A percentile compares a stretch with the other conserved stretches of the same genome.
Conservation (phyloP, 208 protist species). For the Trypanosoma brucei region DNA sequence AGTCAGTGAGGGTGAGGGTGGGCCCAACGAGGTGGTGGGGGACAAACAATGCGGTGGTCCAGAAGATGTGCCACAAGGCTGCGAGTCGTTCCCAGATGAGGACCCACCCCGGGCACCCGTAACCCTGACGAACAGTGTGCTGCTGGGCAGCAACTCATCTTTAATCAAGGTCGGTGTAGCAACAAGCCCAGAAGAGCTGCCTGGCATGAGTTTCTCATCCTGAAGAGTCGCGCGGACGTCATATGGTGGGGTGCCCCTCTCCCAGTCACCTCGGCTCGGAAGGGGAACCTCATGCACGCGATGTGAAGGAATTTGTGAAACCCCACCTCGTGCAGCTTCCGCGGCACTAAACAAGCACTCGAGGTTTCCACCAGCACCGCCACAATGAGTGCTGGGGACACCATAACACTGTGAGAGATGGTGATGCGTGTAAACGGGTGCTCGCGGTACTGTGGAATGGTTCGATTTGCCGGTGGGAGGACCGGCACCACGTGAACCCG, state of each 20-base stretch:
- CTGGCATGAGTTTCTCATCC: neutral
- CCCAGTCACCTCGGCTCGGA: neutral
- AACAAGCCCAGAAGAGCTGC: neutral
- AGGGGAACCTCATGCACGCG: neutral
- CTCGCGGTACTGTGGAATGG: neutral
- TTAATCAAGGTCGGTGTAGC: neutral
- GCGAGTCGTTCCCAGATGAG: neutral
- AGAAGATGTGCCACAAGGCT: neutral
- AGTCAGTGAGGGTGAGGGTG: neutral
- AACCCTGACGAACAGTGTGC: constrained; percentile 20
- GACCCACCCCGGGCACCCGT: neutral
- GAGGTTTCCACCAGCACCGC: neutral
- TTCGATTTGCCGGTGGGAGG: neutral
- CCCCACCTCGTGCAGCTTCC: neutral
- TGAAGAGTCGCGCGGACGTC: neutral
- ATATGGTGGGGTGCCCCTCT: neutral
- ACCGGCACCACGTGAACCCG: neutral
- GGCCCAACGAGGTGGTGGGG: neutral
- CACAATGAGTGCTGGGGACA: neutral
- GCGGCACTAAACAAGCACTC: neutral
- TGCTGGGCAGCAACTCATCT: constrained; percentile 12
- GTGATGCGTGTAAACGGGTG: neutral
- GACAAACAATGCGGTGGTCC: neutral
- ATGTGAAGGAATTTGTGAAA: neutral
- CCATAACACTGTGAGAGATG: neutral